Evolutionary conservation across 768 basidiomycete genomes (phyloP).

Genomic region (Boletus rufocinnamomeus): DNA sequence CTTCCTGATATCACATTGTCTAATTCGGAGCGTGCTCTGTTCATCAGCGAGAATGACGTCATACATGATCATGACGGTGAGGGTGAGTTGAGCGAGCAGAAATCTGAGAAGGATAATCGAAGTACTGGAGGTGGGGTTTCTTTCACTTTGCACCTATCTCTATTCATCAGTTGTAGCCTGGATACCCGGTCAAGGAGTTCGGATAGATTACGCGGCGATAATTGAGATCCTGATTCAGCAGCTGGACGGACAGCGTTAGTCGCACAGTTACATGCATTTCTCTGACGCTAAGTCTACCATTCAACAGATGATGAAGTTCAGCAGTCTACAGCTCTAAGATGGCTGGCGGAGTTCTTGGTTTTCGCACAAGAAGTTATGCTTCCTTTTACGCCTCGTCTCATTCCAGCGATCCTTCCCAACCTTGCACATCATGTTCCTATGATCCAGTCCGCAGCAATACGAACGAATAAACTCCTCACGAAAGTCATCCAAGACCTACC

Average conservation of each 20-base stretch:
- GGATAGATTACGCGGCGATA: conserved; percentile 87
- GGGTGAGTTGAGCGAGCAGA: conserved; percentile 45
- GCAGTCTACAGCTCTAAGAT: conserved; percentile 89
- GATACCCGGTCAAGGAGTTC: conserved; percentile 93
- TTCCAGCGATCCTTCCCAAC: conserved; percentile 91
- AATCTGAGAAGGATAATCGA: conserved; percentile 50
- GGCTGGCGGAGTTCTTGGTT: conserved; percentile 87
- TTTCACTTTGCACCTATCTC: background rate
- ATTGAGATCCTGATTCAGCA: conserved; percentile 92
- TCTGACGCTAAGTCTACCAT: conserved; percentile 3
- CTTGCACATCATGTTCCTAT: conserved; percentile 88
- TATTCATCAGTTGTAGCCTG: conserved; percentile 53
- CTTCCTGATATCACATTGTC: conserved; percentile 61
- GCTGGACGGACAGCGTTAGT: conserved; percentile 79
- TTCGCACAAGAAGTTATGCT: conserved; percentile 93
- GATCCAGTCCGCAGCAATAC: conserved; percentile 84
- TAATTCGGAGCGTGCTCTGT: conserved; percentile 56
- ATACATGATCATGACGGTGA: conserved; percentile 42
- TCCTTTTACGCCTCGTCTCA: conserved; percentile 89
- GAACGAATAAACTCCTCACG: conserved; percentile 83
- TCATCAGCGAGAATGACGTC: conserved; percentile 52
- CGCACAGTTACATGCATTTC: conserved; percentile 1
- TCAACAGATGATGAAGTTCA: conserved; percentile 83
- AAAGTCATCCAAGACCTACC: conserved; percentile 86
- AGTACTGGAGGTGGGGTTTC: conserved; percentile 60